phyloP scores from a whole-genome alignment of 2,329 filamentous ascomycete species.

The Moelleriella libera region DNA sequence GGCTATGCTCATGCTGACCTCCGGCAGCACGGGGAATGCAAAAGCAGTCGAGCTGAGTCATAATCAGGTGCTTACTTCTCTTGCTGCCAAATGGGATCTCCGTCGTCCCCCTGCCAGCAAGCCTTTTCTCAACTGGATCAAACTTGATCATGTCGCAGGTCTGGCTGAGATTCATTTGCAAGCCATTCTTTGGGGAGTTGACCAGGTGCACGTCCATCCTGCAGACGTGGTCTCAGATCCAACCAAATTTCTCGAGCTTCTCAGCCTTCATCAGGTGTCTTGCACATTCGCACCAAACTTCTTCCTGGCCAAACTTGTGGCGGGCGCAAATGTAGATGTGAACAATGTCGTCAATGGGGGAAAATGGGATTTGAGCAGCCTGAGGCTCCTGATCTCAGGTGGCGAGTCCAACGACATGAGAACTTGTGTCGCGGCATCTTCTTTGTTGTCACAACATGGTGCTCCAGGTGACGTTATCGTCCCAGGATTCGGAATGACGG shows the following conservation, averaged over 20 bases:
- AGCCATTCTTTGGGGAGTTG: constrained; percentile 22
- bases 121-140: constrained; percentile 32
- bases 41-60: constrained; percentile 34
- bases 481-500: constrained; percentile 35
- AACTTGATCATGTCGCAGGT: constrained; percentile 38
- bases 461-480: constrained; percentile 18
- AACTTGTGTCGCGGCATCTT: constrained; percentile 14
- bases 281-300: constrained; percentile 29
- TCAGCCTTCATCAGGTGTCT: constrained; percentile 23
- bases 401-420: constrained; percentile 28
- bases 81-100: constrained; percentile 23
- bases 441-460: constrained; percentile 15
- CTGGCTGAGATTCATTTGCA: constrained; percentile 37
- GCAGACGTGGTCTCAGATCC: constrained; percentile 25
- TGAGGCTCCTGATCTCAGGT: constrained; percentile 23
- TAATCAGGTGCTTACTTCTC: constrained; percentile 24
- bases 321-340: neutral
- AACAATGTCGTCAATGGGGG: neutral
- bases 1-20: constrained; percentile 34
- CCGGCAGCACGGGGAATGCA: constrained; percentile 33
- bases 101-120: constrained; percentile 10
- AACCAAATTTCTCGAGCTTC: constrained; percentile 20
- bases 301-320: constrained; percentile 14
- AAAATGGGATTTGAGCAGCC: constrained; percentile 9
- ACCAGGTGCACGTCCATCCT: constrained; percentile 31